Evolutionary conservation across 371 early-diverging fungal species (phyloP), one percentile per base, ranked within the genome.

Genomic region (Mortierella sp.): DNA sequence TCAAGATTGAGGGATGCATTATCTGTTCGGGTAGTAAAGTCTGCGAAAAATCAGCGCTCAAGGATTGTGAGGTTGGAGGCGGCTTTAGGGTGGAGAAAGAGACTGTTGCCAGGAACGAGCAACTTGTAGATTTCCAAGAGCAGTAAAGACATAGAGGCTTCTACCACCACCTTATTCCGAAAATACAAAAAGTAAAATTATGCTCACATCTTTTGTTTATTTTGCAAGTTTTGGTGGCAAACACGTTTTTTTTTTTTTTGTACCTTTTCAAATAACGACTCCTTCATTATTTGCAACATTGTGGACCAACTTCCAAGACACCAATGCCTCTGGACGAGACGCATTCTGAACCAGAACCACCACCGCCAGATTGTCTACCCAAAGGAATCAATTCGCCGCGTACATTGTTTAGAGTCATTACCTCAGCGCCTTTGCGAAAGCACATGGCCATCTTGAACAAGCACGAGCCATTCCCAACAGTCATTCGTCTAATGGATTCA

Each of bases 11-110:
- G 60, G 93, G 93, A 6, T 94, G 96, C 79, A 89, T 98, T 63
- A 88, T 98, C 28, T 95, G 97, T 84, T 90, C 89, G 36, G 89
- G 93, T 70, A 93, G 94, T 58, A 92, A 92, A 70, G 88, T 98
- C 15, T 83, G 88, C 41, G 95, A 93, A 72, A 92, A 92, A 74
- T 88, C 92, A 9, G 74, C 85, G 53, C 90, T 98, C 65, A 96
- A 93, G 83, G 96, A 97, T 67, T 98, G 97, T 84, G 96, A 97
- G 70, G 94, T 98, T n/a, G 96, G 92, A 57, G 90, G 90, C 21
- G 88, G 89, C 11, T 87, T 86, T 69, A 86, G 91, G 9, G 93
- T 97, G 16, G 89, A 89, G 67, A 89, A 89, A 82, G 94, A 95
- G 10, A 92, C 92, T 84, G 87, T 86, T 85, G 74, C 86, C 11